Evolutionary conservation across 1,139 yeast species (phyloP).

Genomic region (Diutina mesorugosa): DNA sequence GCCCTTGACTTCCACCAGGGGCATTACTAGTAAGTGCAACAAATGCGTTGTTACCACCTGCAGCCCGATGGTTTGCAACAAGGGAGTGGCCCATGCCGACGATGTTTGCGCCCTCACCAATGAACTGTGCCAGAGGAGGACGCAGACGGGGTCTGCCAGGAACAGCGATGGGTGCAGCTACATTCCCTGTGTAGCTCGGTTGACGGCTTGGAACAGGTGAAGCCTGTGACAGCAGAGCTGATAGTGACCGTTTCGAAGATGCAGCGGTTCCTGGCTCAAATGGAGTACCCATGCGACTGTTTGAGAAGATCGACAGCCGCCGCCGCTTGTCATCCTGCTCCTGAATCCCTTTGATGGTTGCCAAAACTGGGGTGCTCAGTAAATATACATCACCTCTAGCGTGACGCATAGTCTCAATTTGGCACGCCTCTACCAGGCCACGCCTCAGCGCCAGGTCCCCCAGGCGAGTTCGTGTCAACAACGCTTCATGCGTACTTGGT

Average conservation of each 20-base stretch:
- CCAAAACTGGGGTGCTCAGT: constrained; percentile 34
- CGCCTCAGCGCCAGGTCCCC: constrained; percentile 17
- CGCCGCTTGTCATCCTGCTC: constrained; percentile 33
- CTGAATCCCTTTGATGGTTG: constrained; percentile 36
- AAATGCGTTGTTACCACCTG: constrained; percentile 8
- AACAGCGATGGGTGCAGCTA: constrained; percentile 13
- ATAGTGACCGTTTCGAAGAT: neutral
- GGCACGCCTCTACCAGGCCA: constrained; percentile 29
- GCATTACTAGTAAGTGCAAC: constrained; percentile 24
- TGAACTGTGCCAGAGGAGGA: neutral
- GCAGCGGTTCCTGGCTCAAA: neutral
- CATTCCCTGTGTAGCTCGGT: neutral
- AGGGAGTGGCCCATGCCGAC: constrained; percentile 2
- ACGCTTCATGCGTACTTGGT: constrained; percentile 12
- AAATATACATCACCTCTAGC: constrained; percentile 45
- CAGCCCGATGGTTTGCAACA: neutral
- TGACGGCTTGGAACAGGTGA: neutral
- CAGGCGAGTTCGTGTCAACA: constrained; percentile 11
- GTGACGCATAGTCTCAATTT: constrained; percentile 36
- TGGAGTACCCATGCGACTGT: neutral
- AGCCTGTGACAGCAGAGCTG: neutral
- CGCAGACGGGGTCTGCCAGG: constrained; percentile 3
- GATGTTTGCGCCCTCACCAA: neutral
- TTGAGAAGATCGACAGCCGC: constrained; percentile 20
- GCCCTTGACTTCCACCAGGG: constrained; percentile 6